Evolutionary conservation across 2,329 filamentous ascomycete species (phyloP).

Genomic region (Chaetomium sp.): DNA sequence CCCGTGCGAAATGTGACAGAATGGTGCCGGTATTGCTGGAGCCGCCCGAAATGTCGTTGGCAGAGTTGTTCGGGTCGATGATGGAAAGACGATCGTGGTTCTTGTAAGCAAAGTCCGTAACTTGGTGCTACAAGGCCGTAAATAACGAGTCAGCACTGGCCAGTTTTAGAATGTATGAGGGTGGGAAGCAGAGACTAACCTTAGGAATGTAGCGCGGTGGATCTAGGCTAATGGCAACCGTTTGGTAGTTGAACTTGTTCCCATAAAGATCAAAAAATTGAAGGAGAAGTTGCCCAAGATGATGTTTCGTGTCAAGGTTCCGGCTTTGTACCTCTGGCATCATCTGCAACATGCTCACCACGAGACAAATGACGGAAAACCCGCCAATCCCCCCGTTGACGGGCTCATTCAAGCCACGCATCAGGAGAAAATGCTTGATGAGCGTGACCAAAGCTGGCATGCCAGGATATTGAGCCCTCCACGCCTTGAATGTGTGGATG

Average conservation of each 20-base stretch:
- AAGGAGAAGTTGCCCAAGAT: conserved; percentile 75
- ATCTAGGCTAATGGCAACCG: conserved; percentile 67
- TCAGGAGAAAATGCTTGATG: conserved; percentile 86
- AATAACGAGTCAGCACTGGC: not conserved
- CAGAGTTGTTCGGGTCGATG: conserved; percentile 78
- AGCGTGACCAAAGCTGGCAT: conserved; percentile 83
- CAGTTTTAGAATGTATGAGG: not conserved
- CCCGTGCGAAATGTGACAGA: conserved; percentile 61
- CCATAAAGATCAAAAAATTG: conserved; percentile 89
- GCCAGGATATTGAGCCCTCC: conserved; percentile 72
- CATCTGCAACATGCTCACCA: conserved; percentile 79
- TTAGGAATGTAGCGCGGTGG: conserved; percentile 72
- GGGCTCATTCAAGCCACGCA: conserved; percentile 88
- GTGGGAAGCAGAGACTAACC: conserved; percentile 39
- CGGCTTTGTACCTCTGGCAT: conserved; percentile 63
- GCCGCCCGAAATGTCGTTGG: conserved; percentile 87
- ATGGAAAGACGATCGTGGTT: conserved; percentile 70
- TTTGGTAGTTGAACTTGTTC: conserved; percentile 65
- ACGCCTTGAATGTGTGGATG: conserved; percentile 70
- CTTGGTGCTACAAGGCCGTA: conserved; percentile 28
- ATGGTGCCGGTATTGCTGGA: conserved; percentile 65
- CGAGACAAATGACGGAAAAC: conserved; percentile 88
- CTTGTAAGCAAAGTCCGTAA: conserved; percentile 46
- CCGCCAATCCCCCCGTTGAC: conserved; percentile 86
- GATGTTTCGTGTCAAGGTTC: conserved; percentile 52